Base-by-base conservation (phyloP, 1,139 yeast genomes). In the Zygosaccharomyces sapae region DNA sequence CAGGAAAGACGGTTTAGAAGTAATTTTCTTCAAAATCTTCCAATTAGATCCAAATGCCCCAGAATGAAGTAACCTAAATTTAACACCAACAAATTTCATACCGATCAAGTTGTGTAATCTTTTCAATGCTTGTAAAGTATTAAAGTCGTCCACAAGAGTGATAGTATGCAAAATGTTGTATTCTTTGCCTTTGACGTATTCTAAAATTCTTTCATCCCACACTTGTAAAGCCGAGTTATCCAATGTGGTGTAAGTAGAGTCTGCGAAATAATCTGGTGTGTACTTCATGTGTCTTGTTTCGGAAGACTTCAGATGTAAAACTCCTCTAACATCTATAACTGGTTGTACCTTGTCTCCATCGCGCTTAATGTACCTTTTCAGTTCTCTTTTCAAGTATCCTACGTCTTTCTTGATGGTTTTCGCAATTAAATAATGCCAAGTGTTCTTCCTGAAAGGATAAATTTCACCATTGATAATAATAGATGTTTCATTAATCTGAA, bases 401-500 rank as follows among this genome's bases (percentile, higher is more conserved):
- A 55, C 55, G 50, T 66, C 70, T 45, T 62, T 59, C 35, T 62
- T 63, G 13, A 65, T 43, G 20, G 62, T 57, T 33, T 54, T 59
- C n/a, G 68, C 58, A n/a, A 65, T 51, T 13, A 62, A 45, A 44
- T 62, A 65, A 35, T 63, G 56, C 68, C 69, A 66, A 0, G 62
- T 51, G 38, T 66, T 65, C 22, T 54, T 49, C 45, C 54, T 61
- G 48, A 66, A 68, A 4, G 66, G 75, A 52, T 71, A 67, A 22
- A 86, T 74, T 2, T 83, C 79, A 38, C 97, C 97, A 65, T 92
- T 86, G 36, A 81, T 78, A 45, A 88, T 74, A 3, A 87, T 70
- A 0, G 79, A 68, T 0, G 90, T 82, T 1, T 66, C 61, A 0
- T 57, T 48, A 31, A 83, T 66, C 2, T 79, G 77, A 46, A 80